These are phyloP conservation scores for Linnemannia elongata DNA, from an alignment of 192 early-diverging fungal genomes.

Conservation along the genomic window DNA sequence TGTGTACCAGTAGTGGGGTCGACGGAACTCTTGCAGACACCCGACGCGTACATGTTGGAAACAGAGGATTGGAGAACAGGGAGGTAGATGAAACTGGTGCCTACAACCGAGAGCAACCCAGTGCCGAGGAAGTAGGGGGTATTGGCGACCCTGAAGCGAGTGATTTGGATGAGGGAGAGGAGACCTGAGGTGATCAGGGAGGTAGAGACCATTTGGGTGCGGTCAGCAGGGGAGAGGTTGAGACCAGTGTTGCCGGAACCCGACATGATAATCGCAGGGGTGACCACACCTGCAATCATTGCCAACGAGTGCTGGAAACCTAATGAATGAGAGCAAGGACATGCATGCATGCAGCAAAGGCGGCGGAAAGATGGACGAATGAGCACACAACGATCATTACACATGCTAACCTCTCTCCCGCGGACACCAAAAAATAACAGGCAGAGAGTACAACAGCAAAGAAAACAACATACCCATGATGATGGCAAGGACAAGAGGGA, in stretches of 20 bases:
- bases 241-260: constrained; percentile 34
- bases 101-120: constrained; percentile 65
- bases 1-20: constrained; percentile 52
- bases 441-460: background rate
- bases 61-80: constrained; percentile 65
- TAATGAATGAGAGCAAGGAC: background rate
- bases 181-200: constrained; percentile 68
- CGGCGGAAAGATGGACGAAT: background rate
- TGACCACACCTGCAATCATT: constrained; percentile 55
- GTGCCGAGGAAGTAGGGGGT: constrained; percentile 59
- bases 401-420: too few species aligned
- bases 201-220: constrained; percentile 63
- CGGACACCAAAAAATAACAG: too few species aligned
- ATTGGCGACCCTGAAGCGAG: constrained; percentile 60
- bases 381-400: background rate
- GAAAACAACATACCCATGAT: constrained; percentile 52
- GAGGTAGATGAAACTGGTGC: constrained; percentile 65
- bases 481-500: constrained; percentile 58
- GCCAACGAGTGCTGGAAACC: constrained; percentile 53
- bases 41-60: constrained; percentile 56
- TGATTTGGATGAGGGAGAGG: constrained; percentile 67
- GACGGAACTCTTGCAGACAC: constrained; percentile 43
- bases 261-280: constrained; percentile 52
- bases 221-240: constrained; percentile 31
- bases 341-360: background rate